These are phyloP conservation scores for Coprinopsis cinerea DNA, from an alignment of 768 basidiomycete species.

Conservation along the genomic window DNA sequence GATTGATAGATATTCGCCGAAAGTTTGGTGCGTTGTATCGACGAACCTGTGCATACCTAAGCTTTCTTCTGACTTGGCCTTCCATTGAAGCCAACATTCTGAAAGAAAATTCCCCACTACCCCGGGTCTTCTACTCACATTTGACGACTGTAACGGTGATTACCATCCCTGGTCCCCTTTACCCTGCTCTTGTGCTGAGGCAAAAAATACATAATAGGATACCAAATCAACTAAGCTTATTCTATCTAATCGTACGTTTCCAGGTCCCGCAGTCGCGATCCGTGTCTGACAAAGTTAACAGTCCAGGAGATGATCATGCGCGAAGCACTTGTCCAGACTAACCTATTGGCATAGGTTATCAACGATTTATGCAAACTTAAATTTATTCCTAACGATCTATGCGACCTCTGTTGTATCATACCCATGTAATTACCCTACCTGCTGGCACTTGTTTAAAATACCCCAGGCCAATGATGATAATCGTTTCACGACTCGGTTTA, in stretches of 20 bases:
- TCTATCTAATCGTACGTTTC: slow-evolving; percentile 36
- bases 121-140: slow-evolving; percentile 61
- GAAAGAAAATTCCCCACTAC: slow-evolving; percentile 50
- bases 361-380: no score
- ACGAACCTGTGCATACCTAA: background rate
- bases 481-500: no score
- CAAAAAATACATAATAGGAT: slow-evolving; percentile 32
- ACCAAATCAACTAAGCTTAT: slow-evolving; percentile 50
- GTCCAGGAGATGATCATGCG: slow-evolving; percentile 45
- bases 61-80: background rate
- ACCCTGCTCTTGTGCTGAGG: slow-evolving; percentile 6
- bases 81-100: slow-evolving; percentile 34
- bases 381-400: no score
- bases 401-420: no score
- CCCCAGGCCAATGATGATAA: no score
- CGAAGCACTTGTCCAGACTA: slow-evolving; percentile 34
- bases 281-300: no score
- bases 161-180: background rate
- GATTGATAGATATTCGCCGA: slow-evolving; percentile 1
- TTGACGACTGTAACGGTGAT: slow-evolving; percentile 67
- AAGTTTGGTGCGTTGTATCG: slow-evolving; percentile 26
- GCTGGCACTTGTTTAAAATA: no score
- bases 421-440: no score
- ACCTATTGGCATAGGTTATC: slow-evolving; percentile 21
- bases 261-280: slow-evolving; percentile 3